Conservation (phyloP, 148 eudicot genomes). For the Tetragonia tetragonoides region DNA sequence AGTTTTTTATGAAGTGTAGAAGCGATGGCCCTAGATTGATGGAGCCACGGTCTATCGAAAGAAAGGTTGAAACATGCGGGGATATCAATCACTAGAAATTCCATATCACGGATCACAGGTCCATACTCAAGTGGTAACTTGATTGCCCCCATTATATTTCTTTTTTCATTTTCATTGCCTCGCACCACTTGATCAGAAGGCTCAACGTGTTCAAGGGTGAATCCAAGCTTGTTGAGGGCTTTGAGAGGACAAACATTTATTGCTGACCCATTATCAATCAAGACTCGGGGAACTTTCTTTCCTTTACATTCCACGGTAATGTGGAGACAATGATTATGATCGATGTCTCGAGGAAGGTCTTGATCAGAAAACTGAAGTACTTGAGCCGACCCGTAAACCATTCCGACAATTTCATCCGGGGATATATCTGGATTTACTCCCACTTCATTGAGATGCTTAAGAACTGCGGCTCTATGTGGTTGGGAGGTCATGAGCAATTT, state of each 20-base stretch:
- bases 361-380: background rate
- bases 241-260: too few species aligned
- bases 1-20: conserved; percentile 13
- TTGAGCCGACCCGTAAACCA: background rate
- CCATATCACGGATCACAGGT: background rate
- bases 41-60: too few species aligned
- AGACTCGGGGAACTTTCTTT: background rate
- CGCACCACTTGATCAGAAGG: background rate
- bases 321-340: background rate
- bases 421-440: background rate
- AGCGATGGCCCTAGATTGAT: background rate
- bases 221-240: background rate
- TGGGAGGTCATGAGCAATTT: background rate
- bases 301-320: background rate
- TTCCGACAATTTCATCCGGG: background rate
- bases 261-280: too few species aligned
- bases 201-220: background rate
- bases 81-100: conserved; percentile 5
- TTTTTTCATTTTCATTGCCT: background rate
- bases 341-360: background rate
- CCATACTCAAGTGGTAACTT: background rate
- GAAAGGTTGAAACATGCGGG: too few species aligned
- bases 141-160: background rate
- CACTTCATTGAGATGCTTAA: background rate
- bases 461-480: background rate